Evolutionary conservation across 495 filamentous ascomycete genomes (phyloP).

Genomic region (Hypoxylon trugodes): DNA sequence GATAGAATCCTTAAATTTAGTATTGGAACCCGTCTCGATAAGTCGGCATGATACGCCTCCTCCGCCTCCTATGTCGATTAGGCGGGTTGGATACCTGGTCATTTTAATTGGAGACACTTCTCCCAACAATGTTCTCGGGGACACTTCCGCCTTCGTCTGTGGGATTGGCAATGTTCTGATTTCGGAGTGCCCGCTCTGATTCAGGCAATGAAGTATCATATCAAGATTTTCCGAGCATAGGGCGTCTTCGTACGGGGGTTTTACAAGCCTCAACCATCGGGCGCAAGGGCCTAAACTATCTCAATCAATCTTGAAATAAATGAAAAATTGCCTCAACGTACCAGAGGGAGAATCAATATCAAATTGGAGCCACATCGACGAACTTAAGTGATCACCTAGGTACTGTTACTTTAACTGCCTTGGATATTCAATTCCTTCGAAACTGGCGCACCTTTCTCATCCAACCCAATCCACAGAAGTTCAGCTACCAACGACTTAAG

Average conservation of each 20-base stretch:
- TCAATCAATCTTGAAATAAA: no score
- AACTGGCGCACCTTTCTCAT: conserved; percentile 1
- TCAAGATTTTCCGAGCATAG: conserved; percentile 8
- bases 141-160: no score
- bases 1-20: neutral
- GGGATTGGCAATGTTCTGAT: no score
- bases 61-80: conserved; percentile 6
- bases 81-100: conserved; percentile 7
- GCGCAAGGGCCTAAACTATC: neutral
- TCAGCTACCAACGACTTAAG: neutral
- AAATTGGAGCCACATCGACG: conserved; percentile 6
- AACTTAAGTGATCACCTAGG: neutral
- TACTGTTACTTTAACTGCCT: neutral
- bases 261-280: conserved; percentile 5
- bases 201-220: neutral
- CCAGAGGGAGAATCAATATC: conserved; percentile 7
- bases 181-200: neutral
- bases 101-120: no score
- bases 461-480: conserved; percentile 5
- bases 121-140: no score
- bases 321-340: no score
- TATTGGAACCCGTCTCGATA: conserved; percentile 3
- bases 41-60: neutral
- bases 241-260: neutral
- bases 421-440: neutral